These are phyloP conservation scores for Debaryomyces coudertii DNA, from an alignment of 1,139 yeast genomes.

Conservation along the genomic window DNA sequence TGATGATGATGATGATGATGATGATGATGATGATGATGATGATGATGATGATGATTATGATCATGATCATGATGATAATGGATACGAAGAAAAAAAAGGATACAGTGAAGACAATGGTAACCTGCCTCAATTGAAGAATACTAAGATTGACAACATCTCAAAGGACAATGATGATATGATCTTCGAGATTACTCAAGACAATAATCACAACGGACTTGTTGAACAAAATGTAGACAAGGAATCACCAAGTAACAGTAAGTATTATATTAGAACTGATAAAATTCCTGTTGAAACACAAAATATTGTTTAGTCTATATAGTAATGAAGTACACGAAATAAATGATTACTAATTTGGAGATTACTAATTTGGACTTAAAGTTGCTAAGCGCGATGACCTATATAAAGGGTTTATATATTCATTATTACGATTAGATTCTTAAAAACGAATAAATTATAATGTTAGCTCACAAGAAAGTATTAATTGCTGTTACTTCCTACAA, in stretches of 20 bases:
- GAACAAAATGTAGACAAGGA: slow-evolving; percentile 5
- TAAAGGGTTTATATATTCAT: no score
- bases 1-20: slow-evolving; percentile 36
- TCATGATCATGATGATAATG: slow-evolving; percentile 42
- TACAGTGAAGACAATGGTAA: slow-evolving; percentile 11
- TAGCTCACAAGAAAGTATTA: slow-evolving; percentile 41
- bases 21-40: slow-evolving; percentile 48
- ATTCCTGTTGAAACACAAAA: slow-evolving; percentile 16
- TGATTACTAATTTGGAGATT: not conserved
- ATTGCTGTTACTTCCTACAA: slow-evolving; percentile 54
- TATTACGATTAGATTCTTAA: no score
- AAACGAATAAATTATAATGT: not conserved
- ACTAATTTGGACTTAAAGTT: not conserved
- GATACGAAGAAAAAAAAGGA: slow-evolving; percentile 11
- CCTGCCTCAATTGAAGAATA: not conserved
- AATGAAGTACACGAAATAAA: not conserved
- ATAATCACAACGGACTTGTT: slow-evolving; percentile 6
- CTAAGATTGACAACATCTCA: slow-evolving; percentile 4
- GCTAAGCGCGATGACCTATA: no score
- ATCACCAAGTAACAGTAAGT: not conserved
- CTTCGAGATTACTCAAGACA: slow-evolving; percentile 32
- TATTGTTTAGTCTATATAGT: slow-evolving; percentile 11
- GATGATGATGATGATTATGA: slow-evolving; percentile 47
- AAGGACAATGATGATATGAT: slow-evolving; percentile 34
- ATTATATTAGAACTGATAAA: slow-evolving; percentile 4